Base-by-base conservation (phyloP, 441 rosid species). In the Pelargonium fulgidum region DNA sequence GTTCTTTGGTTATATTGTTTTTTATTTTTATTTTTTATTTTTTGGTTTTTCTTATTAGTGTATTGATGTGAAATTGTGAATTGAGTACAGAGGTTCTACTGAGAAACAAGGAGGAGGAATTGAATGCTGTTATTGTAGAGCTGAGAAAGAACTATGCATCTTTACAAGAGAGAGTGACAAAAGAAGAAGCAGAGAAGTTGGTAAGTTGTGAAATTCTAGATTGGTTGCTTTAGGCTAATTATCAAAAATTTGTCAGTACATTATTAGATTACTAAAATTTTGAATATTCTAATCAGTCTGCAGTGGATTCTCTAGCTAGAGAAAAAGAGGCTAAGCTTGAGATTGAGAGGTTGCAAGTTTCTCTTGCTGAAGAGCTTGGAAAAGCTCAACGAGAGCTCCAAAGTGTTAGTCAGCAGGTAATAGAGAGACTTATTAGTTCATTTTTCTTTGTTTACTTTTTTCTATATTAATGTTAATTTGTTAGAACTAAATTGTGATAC, bases 351-450 rank as follows among this genome's bases (percentile, higher is more conserved):
- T 17, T 54, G 61, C 61, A 54, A 54, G 61, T 54, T 54, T 54
- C 61, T 14, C 61, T 54, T 54, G 61, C 61, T 54, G 61, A 54
- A 78, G 87, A 86, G 82, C 78, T 86, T 10, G 79, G 83, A 9
- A 84, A 82, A 82, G 76, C 80, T 44, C 90, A 82, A 67, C 84
- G 76, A 61, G 90, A 86, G 74, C 85, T 84, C 62, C 83, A 79
- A 17, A 78, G 81, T 17, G 80, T 86, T 58, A 86, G 84, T 68
- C 90, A 86, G 68, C 81, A 86, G 84, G 90, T 86, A 80, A 73
- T 71, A 13, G 41, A 5, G 41, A 36, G 41, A 36, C 0, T 36
- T 36, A 36, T 36, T 36, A 36, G 41, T 36, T 36, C 41, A 36
- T 4, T 36, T 36, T 36, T 36, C 41, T 36, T 7, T 65, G 22